These are phyloP conservation scores for Epichloe hybrida DNA, from an alignment of 2,329 filamentous ascomycete genomes.

Conservation along the genomic window DNA sequence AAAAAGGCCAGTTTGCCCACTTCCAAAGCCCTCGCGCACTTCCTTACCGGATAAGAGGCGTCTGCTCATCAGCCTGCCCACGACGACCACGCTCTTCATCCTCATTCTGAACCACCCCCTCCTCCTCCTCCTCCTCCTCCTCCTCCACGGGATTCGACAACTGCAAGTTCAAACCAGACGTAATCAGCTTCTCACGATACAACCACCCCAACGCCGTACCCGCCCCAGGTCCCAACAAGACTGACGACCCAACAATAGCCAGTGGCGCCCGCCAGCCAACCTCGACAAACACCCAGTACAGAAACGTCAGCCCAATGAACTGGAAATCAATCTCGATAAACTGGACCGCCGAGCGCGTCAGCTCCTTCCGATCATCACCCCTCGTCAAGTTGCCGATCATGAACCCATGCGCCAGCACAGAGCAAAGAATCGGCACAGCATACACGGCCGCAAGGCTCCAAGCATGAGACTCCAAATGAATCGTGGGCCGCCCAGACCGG, in stretches of 20 bases:
- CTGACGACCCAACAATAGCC: slow-evolving; percentile 16
- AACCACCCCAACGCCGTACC: slow-evolving; percentile 26
- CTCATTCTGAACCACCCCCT: slow-evolving; percentile 2
- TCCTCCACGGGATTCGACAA: slow-evolving; percentile 4
- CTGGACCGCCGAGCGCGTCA: slow-evolving; percentile 32
- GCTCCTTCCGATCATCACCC: slow-evolving; percentile 32
- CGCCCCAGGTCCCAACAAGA: slow-evolving; percentile 24
- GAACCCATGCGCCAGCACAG: slow-evolving; percentile 28
- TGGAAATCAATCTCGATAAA: slow-evolving; percentile 34
- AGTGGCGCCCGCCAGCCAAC: slow-evolving; percentile 28
- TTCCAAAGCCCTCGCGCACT: too few species aligned
- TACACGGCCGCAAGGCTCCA: slow-evolving; percentile 29
- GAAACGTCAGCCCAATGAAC: slow-evolving; percentile 31
- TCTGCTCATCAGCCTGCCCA: slow-evolving; percentile 16
- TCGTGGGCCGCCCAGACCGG: slow-evolving; percentile 17
- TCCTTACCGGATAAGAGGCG: slow-evolving; percentile 18
- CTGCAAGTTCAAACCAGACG: slow-evolving; percentile 9
- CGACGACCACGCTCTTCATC: slow-evolving; percentile 8
- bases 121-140: slow-evolving; percentile 6
- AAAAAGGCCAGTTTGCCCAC: background rate
- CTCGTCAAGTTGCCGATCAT: slow-evolving; percentile 26
- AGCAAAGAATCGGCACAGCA: slow-evolving; percentile 29
- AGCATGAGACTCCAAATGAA: slow-evolving; percentile 29
- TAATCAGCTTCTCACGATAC: slow-evolving; percentile 23
- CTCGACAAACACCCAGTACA: slow-evolving; percentile 42